phyloP scores from a whole-genome alignment of 2,329 filamentous ascomycete genomes.

The Colletotrichum sp. region DNA sequence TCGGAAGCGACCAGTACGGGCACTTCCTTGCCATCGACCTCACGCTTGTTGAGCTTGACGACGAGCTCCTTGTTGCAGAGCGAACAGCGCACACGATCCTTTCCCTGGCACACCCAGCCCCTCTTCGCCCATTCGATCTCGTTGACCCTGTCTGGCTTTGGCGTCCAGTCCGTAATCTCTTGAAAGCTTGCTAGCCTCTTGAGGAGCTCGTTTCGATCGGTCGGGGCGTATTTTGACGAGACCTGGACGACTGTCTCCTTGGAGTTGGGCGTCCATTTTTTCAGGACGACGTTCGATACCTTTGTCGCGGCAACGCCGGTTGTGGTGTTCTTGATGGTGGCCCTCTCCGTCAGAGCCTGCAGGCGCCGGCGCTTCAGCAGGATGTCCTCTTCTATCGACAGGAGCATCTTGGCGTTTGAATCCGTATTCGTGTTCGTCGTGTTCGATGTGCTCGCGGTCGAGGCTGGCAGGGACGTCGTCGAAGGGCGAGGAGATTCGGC shows the following conservation, averaged over 20 bases:
- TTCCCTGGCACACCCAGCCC: conserved; percentile 86
- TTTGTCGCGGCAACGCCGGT: conserved; percentile 27
- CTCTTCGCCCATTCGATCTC: conserved; percentile 95
- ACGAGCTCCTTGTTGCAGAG: conserved; percentile 85
- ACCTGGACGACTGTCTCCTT: conserved; percentile 27
- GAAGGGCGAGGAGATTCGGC: conserved; percentile 23
- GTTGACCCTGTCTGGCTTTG: conserved; percentile 83
- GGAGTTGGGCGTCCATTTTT: conserved; percentile 42
- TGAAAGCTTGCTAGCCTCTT: conserved; percentile 85
- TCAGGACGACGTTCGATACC: conserved; percentile 46
- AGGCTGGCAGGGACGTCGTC: conserved; percentile 13
- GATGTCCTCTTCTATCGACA: conserved; percentile 42
- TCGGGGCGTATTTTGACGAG: conserved; percentile 75
- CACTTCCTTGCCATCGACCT: conserved; percentile 60
- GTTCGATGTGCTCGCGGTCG: not conserved
- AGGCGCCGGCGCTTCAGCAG: conserved; percentile 60
- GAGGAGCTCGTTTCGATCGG: conserved; percentile 83
- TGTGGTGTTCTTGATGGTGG: conserved; percentile 15
- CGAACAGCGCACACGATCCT: conserved; percentile 84
- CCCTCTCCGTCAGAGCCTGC: conserved; percentile 23
- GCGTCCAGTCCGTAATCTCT: conserved; percentile 91
- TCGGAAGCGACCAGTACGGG: conserved; percentile 62
- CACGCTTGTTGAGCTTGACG: conserved; percentile 74
- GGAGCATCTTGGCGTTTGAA: not conserved
- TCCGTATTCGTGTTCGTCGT: not conserved